Conservation (phyloP, 805 yeast genomes). For the Lipomyces lipofer region DNA sequence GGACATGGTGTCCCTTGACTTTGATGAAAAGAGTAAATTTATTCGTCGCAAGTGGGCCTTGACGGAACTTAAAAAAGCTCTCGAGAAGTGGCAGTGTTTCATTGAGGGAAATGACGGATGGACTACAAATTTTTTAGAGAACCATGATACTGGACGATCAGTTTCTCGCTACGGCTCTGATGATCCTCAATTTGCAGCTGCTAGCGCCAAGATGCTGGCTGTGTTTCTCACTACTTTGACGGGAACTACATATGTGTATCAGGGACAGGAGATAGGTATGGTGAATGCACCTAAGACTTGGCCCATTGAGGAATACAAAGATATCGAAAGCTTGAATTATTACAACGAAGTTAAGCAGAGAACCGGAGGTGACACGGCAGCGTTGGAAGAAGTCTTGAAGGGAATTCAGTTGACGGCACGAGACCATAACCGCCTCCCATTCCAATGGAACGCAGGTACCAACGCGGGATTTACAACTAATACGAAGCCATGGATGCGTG, state of each 20-base stretch:
- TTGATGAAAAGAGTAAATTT: constrained; percentile 8
- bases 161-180: constrained; percentile 55
- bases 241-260: constrained; percentile 58
- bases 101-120: constrained; percentile 48
- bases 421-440: constrained; percentile 55
- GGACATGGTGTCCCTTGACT: constrained; percentile 35
- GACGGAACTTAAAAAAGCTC: constrained; percentile 10
- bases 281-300: constrained; percentile 50
- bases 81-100: constrained; percentile 34
- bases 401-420: constrained; percentile 46
- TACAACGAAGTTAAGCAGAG: neutral
- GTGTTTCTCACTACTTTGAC: constrained; percentile 50
- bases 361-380: neutral
- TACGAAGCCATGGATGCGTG: constrained; percentile 53
- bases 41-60: neutral
- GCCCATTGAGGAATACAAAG: constrained; percentile 53
- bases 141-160: constrained; percentile 61
- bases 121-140: constrained; percentile 56
- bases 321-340: constrained; percentile 50
- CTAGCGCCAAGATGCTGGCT: constrained; percentile 52
- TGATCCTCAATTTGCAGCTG: constrained; percentile 40
- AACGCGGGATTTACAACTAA: constrained; percentile 44
- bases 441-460: constrained; percentile 49
- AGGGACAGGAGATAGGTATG: constrained; percentile 64
- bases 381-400: neutral